phyloP scores from a whole-genome alignment of 2,329 filamentous ascomycete species.

The Escovopsis sp. region DNA sequence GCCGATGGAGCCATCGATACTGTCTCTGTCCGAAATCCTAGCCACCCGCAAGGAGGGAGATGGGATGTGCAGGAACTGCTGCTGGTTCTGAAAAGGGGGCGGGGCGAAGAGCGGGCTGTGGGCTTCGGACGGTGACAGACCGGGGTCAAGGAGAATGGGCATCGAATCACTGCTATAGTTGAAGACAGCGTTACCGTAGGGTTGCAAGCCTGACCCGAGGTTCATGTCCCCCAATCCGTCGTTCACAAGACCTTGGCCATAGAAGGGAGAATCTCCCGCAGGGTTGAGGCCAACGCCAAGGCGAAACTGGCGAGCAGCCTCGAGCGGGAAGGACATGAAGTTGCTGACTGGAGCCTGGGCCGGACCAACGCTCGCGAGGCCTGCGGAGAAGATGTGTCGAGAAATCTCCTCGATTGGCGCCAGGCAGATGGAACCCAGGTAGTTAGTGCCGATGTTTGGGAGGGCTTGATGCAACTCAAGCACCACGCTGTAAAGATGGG shows the following conservation, averaged over 20 bases:
- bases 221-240: slow-evolving; percentile 21
- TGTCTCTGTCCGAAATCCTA: slow-evolving; percentile 49
- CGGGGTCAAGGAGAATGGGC: slow-evolving; percentile 36
- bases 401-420: slow-evolving; percentile 77
- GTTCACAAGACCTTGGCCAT: too few relatives aligned
- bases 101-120: slow-evolving; percentile 41
- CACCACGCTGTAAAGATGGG: slow-evolving; percentile 82
- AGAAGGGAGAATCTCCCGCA: too few relatives aligned
- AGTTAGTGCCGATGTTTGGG: slow-evolving; percentile 77
- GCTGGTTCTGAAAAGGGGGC: slow-evolving; percentile 36
- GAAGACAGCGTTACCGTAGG: slow-evolving; percentile 43
- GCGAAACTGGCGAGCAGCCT: slow-evolving; percentile 54
- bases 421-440: slow-evolving; percentile 69
- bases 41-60: slow-evolving; percentile 39
- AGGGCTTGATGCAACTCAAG: slow-evolving; percentile 82
- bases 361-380: slow-evolving; percentile 39
- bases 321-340: slow-evolving; percentile 59
- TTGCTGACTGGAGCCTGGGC: slow-evolving; percentile 45
- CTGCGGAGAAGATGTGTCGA: slow-evolving; percentile 55
- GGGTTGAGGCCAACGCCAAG: slow-evolving; percentile 51
- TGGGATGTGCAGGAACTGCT: slow-evolving; percentile 48
- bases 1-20: slow-evolving; percentile 43
- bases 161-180: slow-evolving; percentile 50
- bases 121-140: slow-evolving; percentile 26
- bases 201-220: slow-evolving; percentile 26